These are phyloP conservation scores for Sclerospora graminicola DNA, from an alignment of 352 stramenopile species.

Conservation along the genomic window DNA sequence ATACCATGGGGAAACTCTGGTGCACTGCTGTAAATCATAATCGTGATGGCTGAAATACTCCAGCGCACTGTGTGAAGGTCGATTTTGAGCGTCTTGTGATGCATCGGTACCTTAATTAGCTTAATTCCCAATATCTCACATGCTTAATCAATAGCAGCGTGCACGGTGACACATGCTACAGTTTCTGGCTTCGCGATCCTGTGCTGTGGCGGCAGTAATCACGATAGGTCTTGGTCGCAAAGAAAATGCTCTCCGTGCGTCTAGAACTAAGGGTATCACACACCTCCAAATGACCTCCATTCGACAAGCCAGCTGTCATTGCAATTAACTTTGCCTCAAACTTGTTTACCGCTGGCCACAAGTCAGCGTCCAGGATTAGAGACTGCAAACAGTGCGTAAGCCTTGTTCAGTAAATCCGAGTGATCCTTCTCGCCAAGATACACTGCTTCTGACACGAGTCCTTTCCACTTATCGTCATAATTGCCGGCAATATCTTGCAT, in stretches of 20 bases:
- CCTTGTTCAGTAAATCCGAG: too few species aligned
- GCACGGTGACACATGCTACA: conserved; percentile 86
- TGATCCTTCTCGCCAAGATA: conserved; percentile 90
- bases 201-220: conserved; percentile 70
- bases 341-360: too few species aligned
- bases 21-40: conserved; percentile 88
- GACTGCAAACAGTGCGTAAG: conserved; percentile 84
- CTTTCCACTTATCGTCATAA: conserved; percentile 89
- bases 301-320: conserved; percentile 86
- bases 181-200: conserved; percentile 86
- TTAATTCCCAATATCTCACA: conserved; percentile 91
- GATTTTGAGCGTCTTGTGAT: conserved; percentile 76
- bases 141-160: conserved; percentile 95
- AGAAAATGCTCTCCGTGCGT: conserved; percentile 94
- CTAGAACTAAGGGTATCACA: conserved; percentile 90
- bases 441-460: conserved; percentile 89
- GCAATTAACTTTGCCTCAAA: conserved; percentile 91
- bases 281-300: conserved; percentile 60
- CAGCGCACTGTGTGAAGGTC: conserved; percentile 71
- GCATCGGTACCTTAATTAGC: conserved; percentile 86
- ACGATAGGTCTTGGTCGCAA: conserved; percentile 90
- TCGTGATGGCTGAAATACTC: conserved; percentile 86
- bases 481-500: conserved; percentile 63
- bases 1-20: conserved; percentile 94
- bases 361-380: conserved; percentile 92